Conservation (phyloP, 495 filamentous ascomycete genomes). For the Pyrenula aspistea region DNA sequence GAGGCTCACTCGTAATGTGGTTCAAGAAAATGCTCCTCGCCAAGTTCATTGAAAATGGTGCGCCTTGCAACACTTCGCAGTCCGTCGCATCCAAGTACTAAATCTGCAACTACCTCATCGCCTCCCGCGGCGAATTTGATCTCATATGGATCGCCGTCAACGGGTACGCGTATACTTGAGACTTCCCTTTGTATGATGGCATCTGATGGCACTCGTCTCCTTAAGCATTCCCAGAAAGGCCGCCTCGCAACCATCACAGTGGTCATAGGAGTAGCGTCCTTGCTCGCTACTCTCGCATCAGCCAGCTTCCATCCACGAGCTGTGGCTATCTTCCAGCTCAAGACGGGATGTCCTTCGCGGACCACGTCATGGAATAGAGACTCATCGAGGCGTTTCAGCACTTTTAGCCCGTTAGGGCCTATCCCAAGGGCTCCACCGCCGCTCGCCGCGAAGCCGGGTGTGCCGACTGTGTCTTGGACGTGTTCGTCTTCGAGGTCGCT, state of each 20-base stretch:
- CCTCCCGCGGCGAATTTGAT: conserved; percentile 21
- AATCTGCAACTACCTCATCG: conserved; percentile 25
- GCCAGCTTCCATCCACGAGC: conserved; percentile 23
- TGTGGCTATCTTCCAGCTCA: conserved; percentile 22
- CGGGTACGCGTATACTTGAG: conserved; percentile 9
- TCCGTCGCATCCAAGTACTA: conserved; percentile 53
- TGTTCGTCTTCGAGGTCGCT: background rate
- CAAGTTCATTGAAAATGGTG: conserved; percentile 27
- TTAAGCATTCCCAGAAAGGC: conserved; percentile 21
- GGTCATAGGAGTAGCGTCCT: conserved; percentile 12
- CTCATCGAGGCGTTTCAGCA: conserved; percentile 26
- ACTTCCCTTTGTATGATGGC: conserved; percentile 20
- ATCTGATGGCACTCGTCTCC: conserved; percentile 16
- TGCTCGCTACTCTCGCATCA: conserved; percentile 1
- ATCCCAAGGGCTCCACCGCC: conserved; percentile 39
- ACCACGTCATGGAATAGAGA: conserved; percentile 22
- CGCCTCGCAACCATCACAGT: conserved; percentile 24
- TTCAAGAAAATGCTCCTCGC: conserved; percentile 17
- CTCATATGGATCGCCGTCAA: conserved; percentile 6
- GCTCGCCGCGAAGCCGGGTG: conserved; percentile 19
- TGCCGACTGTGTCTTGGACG: background rate
- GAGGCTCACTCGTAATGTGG: conserved; percentile 28
- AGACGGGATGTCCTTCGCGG: conserved; percentile 22
- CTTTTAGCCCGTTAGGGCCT: conserved; percentile 36
- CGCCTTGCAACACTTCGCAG: conserved; percentile 36